These are phyloP conservation scores for Trichoderma harzianum DNA, from an alignment of 2,329 filamentous ascomycete species.

Conservation along the genomic window DNA sequence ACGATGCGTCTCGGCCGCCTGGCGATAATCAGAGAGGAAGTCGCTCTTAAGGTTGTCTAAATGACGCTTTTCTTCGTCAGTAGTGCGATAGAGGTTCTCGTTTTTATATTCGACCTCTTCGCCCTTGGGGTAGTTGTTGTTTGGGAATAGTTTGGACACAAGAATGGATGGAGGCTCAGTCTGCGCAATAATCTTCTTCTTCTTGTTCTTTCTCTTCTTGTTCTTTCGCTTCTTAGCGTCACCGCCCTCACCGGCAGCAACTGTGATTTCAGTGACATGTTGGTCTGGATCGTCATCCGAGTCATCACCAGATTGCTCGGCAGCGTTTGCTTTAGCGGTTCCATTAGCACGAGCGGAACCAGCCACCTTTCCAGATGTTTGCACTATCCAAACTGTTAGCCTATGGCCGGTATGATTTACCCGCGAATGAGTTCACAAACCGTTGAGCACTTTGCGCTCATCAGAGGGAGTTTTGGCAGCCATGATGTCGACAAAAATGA, in stretches of 20 bases:
- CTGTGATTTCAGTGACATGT: conserved; percentile 25
- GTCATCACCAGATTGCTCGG: conserved; percentile 11
- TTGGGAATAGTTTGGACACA: conserved; percentile 70
- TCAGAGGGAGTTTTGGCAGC: conserved; percentile 12
- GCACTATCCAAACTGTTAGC: background rate
- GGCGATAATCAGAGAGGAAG: conserved; percentile 70
- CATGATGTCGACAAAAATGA: background rate
- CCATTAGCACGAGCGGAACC: background rate
- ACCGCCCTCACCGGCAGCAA: conserved; percentile 30
- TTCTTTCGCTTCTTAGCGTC: conserved; percentile 68
- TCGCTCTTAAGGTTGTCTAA: conserved; percentile 67
- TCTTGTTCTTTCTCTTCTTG: conserved; percentile 73
- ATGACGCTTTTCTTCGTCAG: conserved; percentile 79
- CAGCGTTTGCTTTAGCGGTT: conserved; percentile 25
- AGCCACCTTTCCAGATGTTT: background rate
- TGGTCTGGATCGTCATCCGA: conserved; percentile 14
- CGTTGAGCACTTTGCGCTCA: conserved; percentile 6
- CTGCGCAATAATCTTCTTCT: conserved; percentile 63
- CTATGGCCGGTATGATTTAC: background rate
- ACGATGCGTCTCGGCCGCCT: conserved; percentile 72
- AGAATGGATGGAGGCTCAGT: conserved; percentile 73
- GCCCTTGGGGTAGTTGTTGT: conserved; percentile 69
- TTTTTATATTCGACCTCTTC: conserved; percentile 74
- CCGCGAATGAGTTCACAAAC: background rate
- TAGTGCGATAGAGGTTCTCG: conserved; percentile 76